These are phyloP conservation scores for Aspergillus ochraceoroseus DNA, from an alignment of 2,329 filamentous ascomycete species.

Conservation along the genomic window DNA sequence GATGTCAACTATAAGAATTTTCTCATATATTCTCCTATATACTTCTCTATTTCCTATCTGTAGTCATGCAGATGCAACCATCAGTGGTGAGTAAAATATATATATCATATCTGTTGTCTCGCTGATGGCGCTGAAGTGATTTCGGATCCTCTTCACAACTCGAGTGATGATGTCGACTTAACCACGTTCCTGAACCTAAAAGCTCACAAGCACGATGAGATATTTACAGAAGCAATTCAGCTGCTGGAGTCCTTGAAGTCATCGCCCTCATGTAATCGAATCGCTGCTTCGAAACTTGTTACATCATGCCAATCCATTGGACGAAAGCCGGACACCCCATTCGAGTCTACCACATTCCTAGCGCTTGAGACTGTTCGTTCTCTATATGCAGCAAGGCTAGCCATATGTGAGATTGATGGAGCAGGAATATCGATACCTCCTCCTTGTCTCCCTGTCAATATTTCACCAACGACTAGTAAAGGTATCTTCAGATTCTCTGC, in stretches of 20 bases:
- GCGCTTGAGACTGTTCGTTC: slow-evolving; percentile 48
- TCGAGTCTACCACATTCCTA: slow-evolving; percentile 25
- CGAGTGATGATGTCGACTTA: slow-evolving; percentile 24
- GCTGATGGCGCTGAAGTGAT: slow-evolving; percentile 5
- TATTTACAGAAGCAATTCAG: slow-evolving; percentile 43
- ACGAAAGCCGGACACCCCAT: slow-evolving; percentile 22
- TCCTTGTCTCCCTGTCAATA: slow-evolving; percentile 49
- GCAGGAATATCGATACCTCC: slow-evolving; percentile 49
- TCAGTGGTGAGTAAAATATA: slow-evolving; percentile 8
- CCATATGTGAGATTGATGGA: slow-evolving; percentile 58
- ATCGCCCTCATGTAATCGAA: slow-evolving; percentile 49
- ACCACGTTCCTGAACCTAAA: slow-evolving; percentile 27
- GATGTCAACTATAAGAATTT: not conserved
- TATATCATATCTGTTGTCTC: not conserved
- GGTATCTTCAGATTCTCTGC: slow-evolving; percentile 21
- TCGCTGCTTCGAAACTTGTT: slow-evolving; percentile 51
- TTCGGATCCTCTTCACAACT: slow-evolving; percentile 8
- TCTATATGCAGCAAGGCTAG: slow-evolving; percentile 58
- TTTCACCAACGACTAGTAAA: slow-evolving; percentile 34
- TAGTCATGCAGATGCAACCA: not conserved
- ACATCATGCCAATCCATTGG: slow-evolving; percentile 52
- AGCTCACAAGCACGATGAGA: slow-evolving; percentile 26
- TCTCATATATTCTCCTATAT: not conserved
- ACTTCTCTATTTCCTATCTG: not conserved
- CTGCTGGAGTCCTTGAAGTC: slow-evolving; percentile 45